Evolutionary conservation across 1,139 yeast genomes (phyloP), one percentile per base, ranked within the genome.

Genomic region (Debaryomycetaceae sp.): DNA sequence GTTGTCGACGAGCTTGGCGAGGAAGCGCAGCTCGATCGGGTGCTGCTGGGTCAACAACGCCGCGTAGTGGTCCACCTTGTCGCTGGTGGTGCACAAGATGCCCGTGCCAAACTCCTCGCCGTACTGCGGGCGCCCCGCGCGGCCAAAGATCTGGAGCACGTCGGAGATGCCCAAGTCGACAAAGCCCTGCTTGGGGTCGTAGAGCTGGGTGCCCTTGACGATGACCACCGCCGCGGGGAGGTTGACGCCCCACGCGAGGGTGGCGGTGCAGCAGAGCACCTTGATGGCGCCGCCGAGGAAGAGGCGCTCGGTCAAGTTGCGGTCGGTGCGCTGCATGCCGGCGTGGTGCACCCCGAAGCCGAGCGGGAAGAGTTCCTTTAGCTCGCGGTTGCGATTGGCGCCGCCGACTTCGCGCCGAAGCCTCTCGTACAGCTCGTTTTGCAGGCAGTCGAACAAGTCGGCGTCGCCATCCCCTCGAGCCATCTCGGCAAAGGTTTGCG

Each of bases 161-260:
- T 93, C 99, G 0, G 96, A 83, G 14, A 93, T 89, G 2, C 97
- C 96, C 34, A 93, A 66, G 50, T 93, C 98, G 3, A 82, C 78
- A 53, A 80, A 86, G 0, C 97, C 96, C 36, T 83, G 84, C 49
- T 89, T 86, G 0, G 98, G 75, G 54, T 93, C 95, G 51, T 93
- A 93, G 0, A 93, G 86, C 49, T 88, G 96, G 0, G 99, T 93
- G 1, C 99, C 98, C 50, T 91, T 89, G 32, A 93, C 79, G 41
- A 93, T 85, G 16, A 93, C 99, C 26, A 89, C 95, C 3, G 96
- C 97, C 5, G 98, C 98, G 2, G 99, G 98, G 38, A 93, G 65
- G 51, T 93, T 93, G 11, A 93, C 97, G 72, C 99, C 99, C 99
- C 99, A 93, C 0, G 99, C 99, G 37, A 93, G 72, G 0, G 99